Conservation (phyloP, 2,329 filamentous ascomycete genomes). For the Graphiopsis chlorocephala region DNA sequence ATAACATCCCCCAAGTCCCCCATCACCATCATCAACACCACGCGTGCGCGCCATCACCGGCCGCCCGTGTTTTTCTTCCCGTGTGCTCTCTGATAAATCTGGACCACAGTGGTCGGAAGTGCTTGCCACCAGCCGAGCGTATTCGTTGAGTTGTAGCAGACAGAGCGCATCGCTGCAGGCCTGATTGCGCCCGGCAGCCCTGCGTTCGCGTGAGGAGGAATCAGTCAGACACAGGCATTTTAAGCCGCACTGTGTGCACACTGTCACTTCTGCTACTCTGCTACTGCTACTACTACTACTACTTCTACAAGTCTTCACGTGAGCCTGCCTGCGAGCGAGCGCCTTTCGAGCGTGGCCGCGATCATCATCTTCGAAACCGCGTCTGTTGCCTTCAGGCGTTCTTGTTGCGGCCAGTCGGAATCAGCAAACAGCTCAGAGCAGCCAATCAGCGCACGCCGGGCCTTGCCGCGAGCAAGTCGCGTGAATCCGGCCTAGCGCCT, state of each 20-base stretch:
- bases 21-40: slow-evolving; percentile 8
- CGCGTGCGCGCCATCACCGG: slow-evolving; percentile 13
- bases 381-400: slow-evolving; percentile 2
- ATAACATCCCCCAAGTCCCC: slow-evolving; percentile 11
- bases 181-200: slow-evolving; percentile 15
- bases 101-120: slow-evolving; percentile 6
- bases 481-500: slow-evolving; percentile 12
- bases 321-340: slow-evolving; percentile 8
- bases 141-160: slow-evolving; percentile 15
- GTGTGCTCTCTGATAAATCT: slow-evolving; percentile 14
- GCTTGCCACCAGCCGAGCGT: not conserved
- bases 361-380: slow-evolving; percentile 5
- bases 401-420: not conserved
- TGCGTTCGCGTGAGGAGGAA: slow-evolving; percentile 8
- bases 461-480: slow-evolving; percentile 5
- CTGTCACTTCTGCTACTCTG: slow-evolving; percentile 9
- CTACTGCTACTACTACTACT: not conserved
- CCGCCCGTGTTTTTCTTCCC: not conserved
- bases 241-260: slow-evolving; percentile 16
- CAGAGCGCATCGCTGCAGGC: slow-evolving; percentile 6
- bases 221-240: slow-evolving; percentile 15
- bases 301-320: slow-evolving; percentile 11
- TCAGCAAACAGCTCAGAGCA: not conserved
- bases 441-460: slow-evolving; percentile 10
- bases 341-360: slow-evolving; percentile 12